Percentiles rank a stretch among this genome's conserved stretches.
Conservation (phyloP, 2,329 filamentous ascomycete genomes). For the Beauveria bassiana region DNA sequence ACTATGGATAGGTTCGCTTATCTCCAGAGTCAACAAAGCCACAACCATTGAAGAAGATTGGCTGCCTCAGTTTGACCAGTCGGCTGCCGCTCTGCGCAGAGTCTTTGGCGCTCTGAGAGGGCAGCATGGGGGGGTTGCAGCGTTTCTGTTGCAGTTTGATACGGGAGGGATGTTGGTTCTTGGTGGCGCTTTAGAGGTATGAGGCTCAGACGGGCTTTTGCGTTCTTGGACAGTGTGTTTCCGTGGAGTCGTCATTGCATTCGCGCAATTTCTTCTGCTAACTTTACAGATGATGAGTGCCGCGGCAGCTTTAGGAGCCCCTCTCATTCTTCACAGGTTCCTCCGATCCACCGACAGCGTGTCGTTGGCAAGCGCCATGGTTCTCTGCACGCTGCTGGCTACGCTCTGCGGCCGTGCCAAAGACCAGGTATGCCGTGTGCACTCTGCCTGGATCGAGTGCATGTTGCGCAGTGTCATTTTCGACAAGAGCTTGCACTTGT, state of each 20-base stretch:
- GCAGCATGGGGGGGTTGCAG: not conserved
- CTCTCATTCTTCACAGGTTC: slow-evolving; percentile 5
- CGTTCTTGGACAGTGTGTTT: too few relatives aligned
- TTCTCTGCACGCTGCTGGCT: not conserved
- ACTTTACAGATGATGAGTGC: not conserved
- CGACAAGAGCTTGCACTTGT: slow-evolving; percentile 3
- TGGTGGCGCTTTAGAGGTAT: not conserved
- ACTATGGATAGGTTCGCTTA: slow-evolving; percentile 2
- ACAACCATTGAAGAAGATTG: slow-evolving; percentile 1
- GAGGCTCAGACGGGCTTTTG: not conserved
- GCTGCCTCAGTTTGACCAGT: not conserved
- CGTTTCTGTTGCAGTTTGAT: slow-evolving; percentile 8
- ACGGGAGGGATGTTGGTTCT: slow-evolving; percentile 8
- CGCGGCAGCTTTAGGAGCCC: not conserved
- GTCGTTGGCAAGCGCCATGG: not conserved
- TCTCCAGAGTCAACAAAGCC: not conserved
- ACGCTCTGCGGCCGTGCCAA: slow-evolving; percentile 6
- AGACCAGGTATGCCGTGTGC: slow-evolving; percentile 9
- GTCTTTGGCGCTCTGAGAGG: not conserved
- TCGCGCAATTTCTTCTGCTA: not conserved
- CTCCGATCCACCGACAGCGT: not conserved
- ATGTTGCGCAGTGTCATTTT: slow-evolving; percentile 10
- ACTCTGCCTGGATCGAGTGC: slow-evolving; percentile 9
- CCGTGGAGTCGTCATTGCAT: not conserved
- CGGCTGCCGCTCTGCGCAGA: not conserved